A percentile compares a stretch with the other conserved stretches of the same genome.
Evolutionary conservation across 495 filamentous ascomycete genomes (phyloP).

Genomic region (Paragyromitra xinjiangensis): DNA sequence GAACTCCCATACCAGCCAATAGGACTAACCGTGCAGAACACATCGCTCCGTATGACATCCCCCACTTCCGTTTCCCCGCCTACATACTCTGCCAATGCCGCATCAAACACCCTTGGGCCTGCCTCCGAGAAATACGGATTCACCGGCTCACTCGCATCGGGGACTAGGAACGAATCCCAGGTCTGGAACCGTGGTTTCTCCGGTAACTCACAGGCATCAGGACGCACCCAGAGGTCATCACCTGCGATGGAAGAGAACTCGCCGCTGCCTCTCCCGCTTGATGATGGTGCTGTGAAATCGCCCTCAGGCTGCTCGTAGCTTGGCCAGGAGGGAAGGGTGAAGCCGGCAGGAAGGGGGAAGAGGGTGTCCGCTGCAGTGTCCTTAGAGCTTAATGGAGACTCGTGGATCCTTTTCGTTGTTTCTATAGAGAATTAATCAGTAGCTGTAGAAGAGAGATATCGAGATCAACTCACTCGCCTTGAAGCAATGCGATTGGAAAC

Average conservation of each 20-base stretch:
- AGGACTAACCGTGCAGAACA: conserved; percentile 51
- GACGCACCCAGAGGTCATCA: conserved; percentile 67
- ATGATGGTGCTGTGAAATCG: conserved; percentile 24
- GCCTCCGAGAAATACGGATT: conserved; percentile 80
- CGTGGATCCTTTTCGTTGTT: conserved; percentile 23
- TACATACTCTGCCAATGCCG: conserved; percentile 62
- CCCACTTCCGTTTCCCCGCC: conserved; percentile 30
- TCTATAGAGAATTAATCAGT: conserved; percentile 22
- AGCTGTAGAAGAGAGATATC: not conserved
- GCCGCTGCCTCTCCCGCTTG: conserved; percentile 53
- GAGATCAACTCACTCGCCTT: conserved; percentile 40
- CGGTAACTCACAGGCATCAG: conserved; percentile 53
- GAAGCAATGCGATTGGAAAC: conserved; percentile 51
- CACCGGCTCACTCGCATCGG: conserved; percentile 58
- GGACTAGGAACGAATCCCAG: conserved; percentile 75
- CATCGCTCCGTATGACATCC: conserved; percentile 48
- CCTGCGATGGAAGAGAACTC: conserved; percentile 24
- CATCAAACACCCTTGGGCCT: conserved; percentile 76
- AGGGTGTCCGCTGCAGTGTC: conserved; percentile 28
- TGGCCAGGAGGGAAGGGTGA: conserved; percentile 12
- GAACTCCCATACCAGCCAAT: conserved; percentile 30
- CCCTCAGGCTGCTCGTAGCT: conserved; percentile 2
- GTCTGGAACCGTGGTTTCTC: conserved; percentile 65
- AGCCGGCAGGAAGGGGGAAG: conserved; percentile 52
- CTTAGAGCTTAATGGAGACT: conserved; percentile 4